Evolutionary conservation across 352 stramenopile genomes (phyloP).

Genomic region (Globisporangium camurandrum): DNA sequence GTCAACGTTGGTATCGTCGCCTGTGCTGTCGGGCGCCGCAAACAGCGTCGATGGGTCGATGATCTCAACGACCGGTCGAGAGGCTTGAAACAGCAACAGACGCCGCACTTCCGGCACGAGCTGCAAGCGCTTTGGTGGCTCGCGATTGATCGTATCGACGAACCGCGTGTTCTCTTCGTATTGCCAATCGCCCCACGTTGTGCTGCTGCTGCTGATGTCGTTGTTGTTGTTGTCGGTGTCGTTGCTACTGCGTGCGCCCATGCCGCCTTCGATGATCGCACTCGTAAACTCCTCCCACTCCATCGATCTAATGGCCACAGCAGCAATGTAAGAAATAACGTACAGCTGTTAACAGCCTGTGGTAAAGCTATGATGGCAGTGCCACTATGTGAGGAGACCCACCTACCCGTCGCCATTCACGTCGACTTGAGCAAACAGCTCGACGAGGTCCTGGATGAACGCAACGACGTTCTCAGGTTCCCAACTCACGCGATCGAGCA

Average conservation of each 20-base stretch:
- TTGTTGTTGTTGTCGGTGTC: no score
- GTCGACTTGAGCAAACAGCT: constrained; percentile 71
- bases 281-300: constrained; percentile 82
- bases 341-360: no score
- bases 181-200: constrained; percentile 53
- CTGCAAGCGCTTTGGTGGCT: constrained; percentile 47
- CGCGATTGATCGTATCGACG: constrained; percentile 31
- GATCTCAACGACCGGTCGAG: constrained; percentile 61
- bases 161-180: constrained; percentile 65
- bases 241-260: no score
- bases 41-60: constrained; percentile 42
- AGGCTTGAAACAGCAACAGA: constrained; percentile 53
- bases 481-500: constrained; percentile 65
- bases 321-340: no score
- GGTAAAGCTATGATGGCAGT: no score
- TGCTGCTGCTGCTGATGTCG: constrained; percentile 24
- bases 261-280: constrained; percentile 73
- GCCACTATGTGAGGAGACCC: no score
- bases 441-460: constrained; percentile 70
- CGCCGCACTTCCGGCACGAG: constrained; percentile 50
- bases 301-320: no score
- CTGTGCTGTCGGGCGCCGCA: constrained; percentile 20
- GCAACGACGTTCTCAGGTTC: constrained; percentile 37
- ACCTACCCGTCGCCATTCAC: constrained; percentile 72
- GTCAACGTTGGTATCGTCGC: constrained; percentile 9